A percentile compares a stretch with the other conserved stretches of the same genome.
Evolutionary conservation across 176 grass and related monocot genomes (phyloP).

Genomic region (Saccharum spontaneum): DNA sequence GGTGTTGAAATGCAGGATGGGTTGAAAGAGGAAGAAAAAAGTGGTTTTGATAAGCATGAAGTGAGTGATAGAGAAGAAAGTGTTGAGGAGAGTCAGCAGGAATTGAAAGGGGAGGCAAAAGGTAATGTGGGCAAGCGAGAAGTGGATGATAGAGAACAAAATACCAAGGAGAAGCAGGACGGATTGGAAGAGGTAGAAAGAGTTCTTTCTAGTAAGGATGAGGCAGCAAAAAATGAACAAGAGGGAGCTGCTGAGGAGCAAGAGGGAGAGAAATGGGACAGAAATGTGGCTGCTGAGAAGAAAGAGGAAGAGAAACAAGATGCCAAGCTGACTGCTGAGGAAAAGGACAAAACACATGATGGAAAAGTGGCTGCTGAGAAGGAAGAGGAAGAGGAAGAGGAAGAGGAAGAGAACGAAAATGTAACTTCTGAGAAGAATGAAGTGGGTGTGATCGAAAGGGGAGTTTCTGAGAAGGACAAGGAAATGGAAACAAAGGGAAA

Average conservation of each 20-base stretch:
- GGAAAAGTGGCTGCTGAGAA: background rate
- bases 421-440: background rate
- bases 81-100: slow-evolving; percentile 2
- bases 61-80: background rate
- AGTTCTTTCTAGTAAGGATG: background rate
- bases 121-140: background rate
- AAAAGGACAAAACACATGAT: background rate
- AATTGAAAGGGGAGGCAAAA: background rate
- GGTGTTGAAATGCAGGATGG: slow-evolving; percentile 8
- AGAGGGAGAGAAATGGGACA: background rate
- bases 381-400: background rate
- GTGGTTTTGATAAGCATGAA: background rate
- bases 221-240: slow-evolving; percentile 8
- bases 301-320: slow-evolving; percentile 2
- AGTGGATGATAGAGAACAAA: background rate
- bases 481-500: slow-evolving; percentile 18
- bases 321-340: background rate
- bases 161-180: slow-evolving; percentile 5
- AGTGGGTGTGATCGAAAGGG: background rate
- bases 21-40: background rate
- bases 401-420: background rate
- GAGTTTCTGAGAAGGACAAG: slow-evolving; percentile 15
- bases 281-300: background rate
- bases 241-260: slow-evolving; percentile 4
- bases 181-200: background rate